Evolutionary conservation across 441 rosid species (phyloP).

Genomic region (Adansonia grandidieri): DNA sequence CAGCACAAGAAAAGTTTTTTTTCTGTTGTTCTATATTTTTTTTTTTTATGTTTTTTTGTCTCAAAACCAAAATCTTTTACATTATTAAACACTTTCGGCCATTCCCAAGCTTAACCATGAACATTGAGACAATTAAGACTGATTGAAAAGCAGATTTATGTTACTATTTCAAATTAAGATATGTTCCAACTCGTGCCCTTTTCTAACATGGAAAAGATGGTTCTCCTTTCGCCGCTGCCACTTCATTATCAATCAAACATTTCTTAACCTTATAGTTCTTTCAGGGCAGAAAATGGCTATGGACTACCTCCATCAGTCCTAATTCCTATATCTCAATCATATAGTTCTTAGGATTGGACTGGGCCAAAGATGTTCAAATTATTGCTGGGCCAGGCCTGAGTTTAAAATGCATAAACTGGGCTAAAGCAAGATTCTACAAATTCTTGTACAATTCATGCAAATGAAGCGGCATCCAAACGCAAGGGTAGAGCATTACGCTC

Average conservation of each 20-base stretch:
- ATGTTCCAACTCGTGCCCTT: not conserved
- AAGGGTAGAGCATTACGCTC: too few relatives aligned
- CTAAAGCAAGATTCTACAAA: not conserved
- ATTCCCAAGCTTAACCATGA: not conserved
- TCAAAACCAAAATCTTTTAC: not conserved
- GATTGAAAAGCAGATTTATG: not conserved
- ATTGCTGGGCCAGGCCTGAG: not conserved
- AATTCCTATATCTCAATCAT: too few relatives aligned
- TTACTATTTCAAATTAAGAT: not conserved
- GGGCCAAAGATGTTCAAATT: too few relatives aligned
- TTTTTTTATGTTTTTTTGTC: too few relatives aligned
- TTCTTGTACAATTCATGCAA: too few relatives aligned
- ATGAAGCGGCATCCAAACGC: too few relatives aligned
- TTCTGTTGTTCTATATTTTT: not conserved
- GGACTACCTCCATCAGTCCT: too few relatives aligned
- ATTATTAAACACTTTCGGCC: not conserved
- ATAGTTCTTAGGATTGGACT: not conserved
- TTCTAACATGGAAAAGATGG: not conserved
- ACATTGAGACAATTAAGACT: not conserved
- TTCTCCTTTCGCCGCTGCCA: not conserved
- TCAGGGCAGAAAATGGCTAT: too few relatives aligned
- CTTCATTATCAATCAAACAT: not conserved
- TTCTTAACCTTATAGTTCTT: not conserved
- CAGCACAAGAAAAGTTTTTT: not conserved
- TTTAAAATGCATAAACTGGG: not conserved